Evolutionary conservation across 2,329 filamentous ascomycete species (phyloP).

Genomic region (Colletotrichum sp.): DNA sequence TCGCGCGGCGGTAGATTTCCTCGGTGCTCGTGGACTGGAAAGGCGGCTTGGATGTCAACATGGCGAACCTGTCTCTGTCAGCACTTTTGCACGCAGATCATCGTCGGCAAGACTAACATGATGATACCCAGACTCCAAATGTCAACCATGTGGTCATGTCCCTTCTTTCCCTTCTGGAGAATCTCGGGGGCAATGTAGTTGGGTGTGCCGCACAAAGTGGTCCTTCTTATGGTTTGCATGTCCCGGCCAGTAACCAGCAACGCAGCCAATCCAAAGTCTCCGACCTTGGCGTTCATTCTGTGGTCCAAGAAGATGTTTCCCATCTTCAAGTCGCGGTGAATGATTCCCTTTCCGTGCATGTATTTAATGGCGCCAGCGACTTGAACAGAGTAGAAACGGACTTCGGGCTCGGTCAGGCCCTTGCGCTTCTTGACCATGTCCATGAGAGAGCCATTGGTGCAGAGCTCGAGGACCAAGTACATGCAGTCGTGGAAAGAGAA

Average conservation of each 20-base stretch:
- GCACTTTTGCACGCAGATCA: conserved; percentile 3
- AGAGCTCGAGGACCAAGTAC: conserved; percentile 93
- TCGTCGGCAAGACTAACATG: conserved; percentile 62
- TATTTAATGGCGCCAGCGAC: conserved; percentile 98
- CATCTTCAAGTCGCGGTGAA: conserved; percentile 96
- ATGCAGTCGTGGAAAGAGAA: conserved; percentile 90
- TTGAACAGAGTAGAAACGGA: conserved; percentile 91
- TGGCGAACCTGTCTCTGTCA: conserved; percentile 73
- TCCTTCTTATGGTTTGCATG: conserved; percentile 81
- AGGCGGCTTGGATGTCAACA: conserved; percentile 94
- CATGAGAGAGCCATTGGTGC: conserved; percentile 94
- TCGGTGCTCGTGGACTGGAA: conserved; percentile 93
- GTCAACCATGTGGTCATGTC: conserved; percentile 97
- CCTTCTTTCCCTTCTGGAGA: conserved; percentile 89
- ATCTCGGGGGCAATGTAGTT: conserved; percentile 99
- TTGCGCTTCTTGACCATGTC: conserved; percentile 96
- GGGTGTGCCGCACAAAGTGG: conserved; percentile 93
- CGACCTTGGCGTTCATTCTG: conserved; percentile 97
- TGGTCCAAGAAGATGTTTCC: conserved; percentile 96
- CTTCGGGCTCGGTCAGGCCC: conserved; percentile 90
- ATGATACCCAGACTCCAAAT: conserved; percentile 99
- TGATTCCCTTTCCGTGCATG: conserved; percentile 93
- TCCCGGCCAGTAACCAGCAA: conserved; percentile 91
- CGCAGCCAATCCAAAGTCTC: conserved; percentile 94
- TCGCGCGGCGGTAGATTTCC: conserved; percentile 78